A percentile compares a stretch with the other conserved stretches of the same genome.
These are phyloP conservation scores for Lactifluus subvellereus DNA, from an alignment of 768 basidiomycete genomes.

Conservation along the genomic window DNA sequence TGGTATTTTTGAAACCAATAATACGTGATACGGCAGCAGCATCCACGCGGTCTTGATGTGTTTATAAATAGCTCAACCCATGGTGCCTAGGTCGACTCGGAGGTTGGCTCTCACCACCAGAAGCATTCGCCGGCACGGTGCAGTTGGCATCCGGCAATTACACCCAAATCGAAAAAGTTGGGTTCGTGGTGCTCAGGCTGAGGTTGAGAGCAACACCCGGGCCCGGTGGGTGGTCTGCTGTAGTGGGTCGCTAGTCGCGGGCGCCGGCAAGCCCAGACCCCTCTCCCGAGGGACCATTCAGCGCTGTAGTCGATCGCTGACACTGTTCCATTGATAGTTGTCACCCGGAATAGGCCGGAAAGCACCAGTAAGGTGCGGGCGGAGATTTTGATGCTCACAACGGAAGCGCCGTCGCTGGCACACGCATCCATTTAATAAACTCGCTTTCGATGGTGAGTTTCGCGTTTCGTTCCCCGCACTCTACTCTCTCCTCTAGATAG, in stretches of 20 bases:
- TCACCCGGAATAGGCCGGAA: not conserved
- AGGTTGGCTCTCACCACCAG: no score
- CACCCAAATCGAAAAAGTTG: not conserved
- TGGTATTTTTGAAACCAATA: no score
- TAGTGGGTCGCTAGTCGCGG: no score
- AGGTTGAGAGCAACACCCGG: no score
- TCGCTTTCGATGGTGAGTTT: not conserved
- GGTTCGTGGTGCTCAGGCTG: no score
- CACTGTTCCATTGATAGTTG: no score
- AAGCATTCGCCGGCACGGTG: not conserved
- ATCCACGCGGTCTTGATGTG: no score
- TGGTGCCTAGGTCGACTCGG: no score
- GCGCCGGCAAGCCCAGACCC: not conserved
- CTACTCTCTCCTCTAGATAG: not conserved
- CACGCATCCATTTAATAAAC: not conserved
- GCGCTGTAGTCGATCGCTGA: not conserved
- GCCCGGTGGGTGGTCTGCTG: no score
- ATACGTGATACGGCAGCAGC: no score
- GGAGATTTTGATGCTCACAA: not conserved
- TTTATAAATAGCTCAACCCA: no score
- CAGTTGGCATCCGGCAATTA: not conserved
- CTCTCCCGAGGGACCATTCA: not conserved
- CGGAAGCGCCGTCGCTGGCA: not conserved
- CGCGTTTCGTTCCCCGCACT: not conserved
- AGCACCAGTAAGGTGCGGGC: not conserved